Evolutionary conservation across 306 rosid species (phyloP), one percentile per base, ranked within the genome.

Genomic region (Castanea sativa): DNA sequence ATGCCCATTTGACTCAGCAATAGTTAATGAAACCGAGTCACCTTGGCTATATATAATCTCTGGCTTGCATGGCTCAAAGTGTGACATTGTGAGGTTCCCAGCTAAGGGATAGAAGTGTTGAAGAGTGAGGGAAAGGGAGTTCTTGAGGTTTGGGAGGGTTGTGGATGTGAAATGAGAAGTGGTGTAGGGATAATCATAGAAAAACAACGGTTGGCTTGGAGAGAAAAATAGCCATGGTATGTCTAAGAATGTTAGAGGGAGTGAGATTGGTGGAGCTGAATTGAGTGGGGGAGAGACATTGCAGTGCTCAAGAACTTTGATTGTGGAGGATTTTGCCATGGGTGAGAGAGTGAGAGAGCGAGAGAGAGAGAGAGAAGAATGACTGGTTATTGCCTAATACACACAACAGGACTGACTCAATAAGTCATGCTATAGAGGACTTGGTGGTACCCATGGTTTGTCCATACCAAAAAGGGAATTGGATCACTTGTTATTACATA

Each of bases 221-320:
- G 91, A 82, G 90, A 82, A 90, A 80, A 88, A 85, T 20, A 74
- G 76, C 90, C 96, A 35, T 85, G 86, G 83, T 69, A 89, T 73
- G 91, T 78, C 64, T 41, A 88, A 74, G 79, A 87, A 90, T 18
- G 93, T 88, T 51, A 90, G 84, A 27, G 89, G 88, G 61, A 85
- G 91, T 55, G 79, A 75, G 64, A 41, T 41, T 21, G 38, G 20
- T 27, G 75, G 75, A 25, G 73, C 19, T 73, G 72, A 76, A n/a
- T 67, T 67, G 5, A 76, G 77, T 2, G 80, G 84, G 23, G 83
- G 84, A 56, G 74, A 71, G 55, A 85, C 35, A 13, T 53, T 51
- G 72, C 84, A 73, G 5, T 85, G 79, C 73, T 87, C 89, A 32
- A 87, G 73, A 38, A 67, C 71, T 49, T 64, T 64, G 13, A 67